These are phyloP conservation scores for Blastobotrys illinoisensis DNA, from an alignment of 1,139 yeast species.

Conservation along the genomic window DNA sequence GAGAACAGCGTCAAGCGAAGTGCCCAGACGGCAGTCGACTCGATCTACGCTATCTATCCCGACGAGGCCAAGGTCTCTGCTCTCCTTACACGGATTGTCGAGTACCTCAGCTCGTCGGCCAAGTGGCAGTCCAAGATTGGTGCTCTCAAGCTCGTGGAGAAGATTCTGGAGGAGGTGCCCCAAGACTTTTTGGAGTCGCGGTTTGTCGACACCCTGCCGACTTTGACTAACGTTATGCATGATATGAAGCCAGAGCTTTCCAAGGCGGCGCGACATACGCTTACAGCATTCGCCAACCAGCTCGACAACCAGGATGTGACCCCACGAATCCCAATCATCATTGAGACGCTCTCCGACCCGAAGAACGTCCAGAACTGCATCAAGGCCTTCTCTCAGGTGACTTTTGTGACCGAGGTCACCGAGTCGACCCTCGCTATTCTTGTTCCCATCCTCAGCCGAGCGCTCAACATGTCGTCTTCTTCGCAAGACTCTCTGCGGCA, in stretches of 20 bases:
- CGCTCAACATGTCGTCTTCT: conserved; percentile 80
- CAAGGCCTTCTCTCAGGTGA: conserved; percentile 83
- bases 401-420: conserved; percentile 97
- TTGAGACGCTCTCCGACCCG: conserved; percentile 86
- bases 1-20: conserved; percentile 81
- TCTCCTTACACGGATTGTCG: conserved; percentile 55
- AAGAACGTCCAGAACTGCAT: conserved; percentile 83
- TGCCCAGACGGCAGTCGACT: conserved; percentile 52
- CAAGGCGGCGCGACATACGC: conserved; percentile 68
- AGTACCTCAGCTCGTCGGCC: conserved; percentile 71
- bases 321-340: conserved; percentile 79
- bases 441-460: conserved; percentile 89
- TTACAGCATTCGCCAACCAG: conserved; percentile 68
- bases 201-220: conserved; percentile 75
- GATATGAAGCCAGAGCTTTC: conserved; percentile 97
- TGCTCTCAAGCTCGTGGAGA: conserved; percentile 68
- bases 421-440: conserved; percentile 88
- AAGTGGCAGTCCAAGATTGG: conserved; percentile 91
- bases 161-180: conserved; percentile 72
- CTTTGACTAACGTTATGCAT: conserved; percentile 81
- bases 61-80: conserved; percentile 73
- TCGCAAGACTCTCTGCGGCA: conserved; percentile 95
- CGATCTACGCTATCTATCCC: conserved; percentile 65
- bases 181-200: conserved; percentile 78
- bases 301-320: conserved; percentile 89